Evolutionary conservation across 164 flowering plant genomes (phyloP).

Genomic region (Stephania japonica): DNA sequence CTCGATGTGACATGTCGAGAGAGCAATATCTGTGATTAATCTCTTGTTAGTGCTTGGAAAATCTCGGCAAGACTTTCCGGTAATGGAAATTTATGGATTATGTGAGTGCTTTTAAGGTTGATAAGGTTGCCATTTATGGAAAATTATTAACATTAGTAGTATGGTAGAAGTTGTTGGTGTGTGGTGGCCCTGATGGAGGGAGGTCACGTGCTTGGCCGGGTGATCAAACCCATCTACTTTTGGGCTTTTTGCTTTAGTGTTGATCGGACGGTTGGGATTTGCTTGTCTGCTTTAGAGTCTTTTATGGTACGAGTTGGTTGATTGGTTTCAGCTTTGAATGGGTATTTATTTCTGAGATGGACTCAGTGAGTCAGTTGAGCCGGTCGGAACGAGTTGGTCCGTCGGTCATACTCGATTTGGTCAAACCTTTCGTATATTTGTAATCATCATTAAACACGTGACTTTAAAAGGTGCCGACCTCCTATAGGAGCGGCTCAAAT

Average conservation of each 20-base stretch:
- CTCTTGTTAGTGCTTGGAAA: too few species aligned
- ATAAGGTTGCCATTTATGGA: background rate
- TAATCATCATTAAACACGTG: background rate
- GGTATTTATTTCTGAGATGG: background rate
- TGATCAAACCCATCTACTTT: background rate
- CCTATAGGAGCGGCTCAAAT: background rate
- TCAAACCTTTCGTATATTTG: background rate
- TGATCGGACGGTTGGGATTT: conserved; percentile 1
- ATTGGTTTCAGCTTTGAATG: background rate
- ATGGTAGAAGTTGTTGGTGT: too few species aligned
- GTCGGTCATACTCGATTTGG: background rate
- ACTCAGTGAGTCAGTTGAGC: background rate
- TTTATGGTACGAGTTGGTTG: background rate
- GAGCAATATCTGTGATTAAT: too few species aligned
- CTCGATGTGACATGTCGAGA: background rate
- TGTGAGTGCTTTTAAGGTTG: conserved; percentile 4
- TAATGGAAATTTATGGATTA: background rate
- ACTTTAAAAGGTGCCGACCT: background rate
- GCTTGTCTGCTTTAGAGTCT: background rate
- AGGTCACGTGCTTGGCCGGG: background rate
- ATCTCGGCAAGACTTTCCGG: too few species aligned
- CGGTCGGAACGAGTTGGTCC: background rate
- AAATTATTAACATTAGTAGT: too few species aligned
- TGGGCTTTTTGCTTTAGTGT: background rate
- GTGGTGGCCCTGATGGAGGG: background rate